A percentile compares a stretch with the other conserved stretches of the same genome.
These are phyloP conservation scores for Oryza coarctata DNA, from an alignment of 176 grass and related monocot species.

Conservation along the genomic window DNA sequence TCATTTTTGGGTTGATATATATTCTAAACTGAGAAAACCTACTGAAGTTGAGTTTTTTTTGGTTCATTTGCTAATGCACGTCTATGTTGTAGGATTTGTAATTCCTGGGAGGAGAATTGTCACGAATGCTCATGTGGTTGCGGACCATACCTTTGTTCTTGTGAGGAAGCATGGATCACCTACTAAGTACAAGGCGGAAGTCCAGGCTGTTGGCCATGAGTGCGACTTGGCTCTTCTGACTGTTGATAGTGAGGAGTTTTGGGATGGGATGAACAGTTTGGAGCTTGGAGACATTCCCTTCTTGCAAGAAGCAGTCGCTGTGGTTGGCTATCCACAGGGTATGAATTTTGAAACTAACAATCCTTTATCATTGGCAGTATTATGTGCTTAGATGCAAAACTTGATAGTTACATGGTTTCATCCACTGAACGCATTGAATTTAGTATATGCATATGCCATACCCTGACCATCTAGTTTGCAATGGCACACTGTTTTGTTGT, in stretches of 20 bases:
- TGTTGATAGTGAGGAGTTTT: conserved; percentile 88
- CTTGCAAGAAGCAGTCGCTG: conserved; percentile 93
- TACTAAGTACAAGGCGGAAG: conserved; percentile 91
- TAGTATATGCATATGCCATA: neutral
- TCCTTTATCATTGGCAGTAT: conserved; percentile 13
- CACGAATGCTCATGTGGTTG: conserved; percentile 94
- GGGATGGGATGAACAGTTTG: conserved; percentile 86
- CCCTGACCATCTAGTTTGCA: conserved; percentile 15
- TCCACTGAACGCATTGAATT: neutral
- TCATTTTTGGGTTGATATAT: neutral
- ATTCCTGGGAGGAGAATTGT: conserved; percentile 69
- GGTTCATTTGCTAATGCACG: conserved; percentile 14
- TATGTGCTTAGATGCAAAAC: conserved; percentile 21
- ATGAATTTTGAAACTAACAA: conserved; percentile 24
- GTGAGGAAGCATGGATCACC: conserved; percentile 97
- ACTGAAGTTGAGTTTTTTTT: neutral
- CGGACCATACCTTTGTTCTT: conserved; percentile 95
- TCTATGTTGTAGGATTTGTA: conserved; percentile 73
- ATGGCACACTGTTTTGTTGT: neutral
- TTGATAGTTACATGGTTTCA: conserved; percentile 13
- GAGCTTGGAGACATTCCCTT: conserved; percentile 91
- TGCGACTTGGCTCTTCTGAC: conserved; percentile 88
- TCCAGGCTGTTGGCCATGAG: conserved; percentile 91
- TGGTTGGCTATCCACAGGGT: conserved; percentile 98
- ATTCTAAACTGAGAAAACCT: neutral